A percentile compares a stretch with the other conserved stretches of the same genome.
Evolutionary conservation across 768 basidiomycete genomes (phyloP).

Genomic region (Mycena maculata): DNA sequence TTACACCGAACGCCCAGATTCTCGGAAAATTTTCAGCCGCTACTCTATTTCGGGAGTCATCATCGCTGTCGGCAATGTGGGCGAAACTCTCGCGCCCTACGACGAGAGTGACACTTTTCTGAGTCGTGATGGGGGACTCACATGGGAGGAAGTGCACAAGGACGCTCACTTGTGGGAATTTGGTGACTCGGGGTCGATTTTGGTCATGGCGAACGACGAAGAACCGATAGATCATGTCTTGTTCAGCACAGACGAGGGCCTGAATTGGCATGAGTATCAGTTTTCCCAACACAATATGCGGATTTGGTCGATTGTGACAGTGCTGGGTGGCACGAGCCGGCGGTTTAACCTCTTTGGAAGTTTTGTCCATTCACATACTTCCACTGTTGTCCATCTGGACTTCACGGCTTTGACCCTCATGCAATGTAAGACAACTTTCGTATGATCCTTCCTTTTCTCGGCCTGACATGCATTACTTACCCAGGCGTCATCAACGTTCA

Average conservation of each 20-base stretch:
- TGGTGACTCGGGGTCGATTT: conserved; percentile 94
- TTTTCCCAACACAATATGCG: conserved; percentile 81
- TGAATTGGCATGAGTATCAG: conserved; percentile 87
- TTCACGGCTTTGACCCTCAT: conserved; percentile 80
- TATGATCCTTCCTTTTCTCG: conserved; percentile 6
- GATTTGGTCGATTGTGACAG: conserved; percentile 84
- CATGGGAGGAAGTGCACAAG: conserved; percentile 98
- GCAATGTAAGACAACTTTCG: conserved; percentile 67
- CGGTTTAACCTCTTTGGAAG: conserved; percentile 88
- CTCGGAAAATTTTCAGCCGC: conserved; percentile 90
- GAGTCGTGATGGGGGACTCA: conserved; percentile 94
- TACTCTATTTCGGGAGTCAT: conserved; percentile 94
- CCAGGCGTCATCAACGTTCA: conserved; percentile 76
- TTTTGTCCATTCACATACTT: conserved; percentile 56
- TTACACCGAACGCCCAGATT: conserved; percentile 91
- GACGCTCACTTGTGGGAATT: conserved; percentile 98
- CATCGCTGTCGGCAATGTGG: conserved; percentile 97
- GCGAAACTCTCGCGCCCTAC: conserved; percentile 82
- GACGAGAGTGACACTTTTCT: conserved; percentile 93
- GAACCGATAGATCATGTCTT: conserved; percentile 88
- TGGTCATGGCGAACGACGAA: conserved; percentile 95
- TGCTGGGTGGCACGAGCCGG: conserved; percentile 89
- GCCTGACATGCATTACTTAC: conserved; percentile 6
- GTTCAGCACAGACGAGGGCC: conserved; percentile 91
- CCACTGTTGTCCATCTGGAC: conserved; percentile 87